These are phyloP conservation scores for Inonotus hispidus DNA, from an alignment of 1,284 basidiomycete species.

Conservation along the genomic window DNA sequence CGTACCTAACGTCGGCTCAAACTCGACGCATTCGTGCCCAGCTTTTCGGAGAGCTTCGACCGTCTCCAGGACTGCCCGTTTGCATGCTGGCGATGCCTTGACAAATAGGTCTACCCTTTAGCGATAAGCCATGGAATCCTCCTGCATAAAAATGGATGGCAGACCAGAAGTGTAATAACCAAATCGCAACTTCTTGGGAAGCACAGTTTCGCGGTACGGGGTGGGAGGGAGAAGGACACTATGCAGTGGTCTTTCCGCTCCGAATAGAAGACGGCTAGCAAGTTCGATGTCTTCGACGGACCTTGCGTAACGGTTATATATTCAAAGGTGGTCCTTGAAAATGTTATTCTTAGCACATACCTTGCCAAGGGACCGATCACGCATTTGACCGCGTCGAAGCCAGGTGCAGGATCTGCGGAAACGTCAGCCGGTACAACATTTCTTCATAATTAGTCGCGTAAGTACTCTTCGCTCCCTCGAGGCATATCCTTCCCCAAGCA, in stretches of 20 bases:
- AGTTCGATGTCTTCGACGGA: slow-evolving; percentile 65
- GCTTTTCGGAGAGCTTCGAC: slow-evolving; percentile 58
- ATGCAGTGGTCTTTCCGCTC: slow-evolving; percentile 37
- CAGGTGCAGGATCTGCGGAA: slow-evolving; percentile 43
- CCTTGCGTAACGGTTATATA: slow-evolving; percentile 27
- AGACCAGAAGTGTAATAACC: slow-evolving; percentile 66
- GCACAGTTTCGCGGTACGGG: slow-evolving; percentile 50
- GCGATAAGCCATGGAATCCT: neutral
- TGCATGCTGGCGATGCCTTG: slow-evolving; percentile 74
- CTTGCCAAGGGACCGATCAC: slow-evolving; percentile 74
- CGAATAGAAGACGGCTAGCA: slow-evolving; percentile 50
- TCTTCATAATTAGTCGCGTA: neutral
- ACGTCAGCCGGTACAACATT: neutral
- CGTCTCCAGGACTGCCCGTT: slow-evolving; percentile 75
- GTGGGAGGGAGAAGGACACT: slow-evolving; percentile 44
- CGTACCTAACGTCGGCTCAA: slow-evolving; percentile 47
- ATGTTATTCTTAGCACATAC: slow-evolving; percentile 28
- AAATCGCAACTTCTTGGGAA: slow-evolving; percentile 57
- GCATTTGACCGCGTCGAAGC: slow-evolving; percentile 60
- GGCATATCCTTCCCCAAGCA: slow-evolving; percentile 45
- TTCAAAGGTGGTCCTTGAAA: neutral
- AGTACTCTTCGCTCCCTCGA: slow-evolving; percentile 43
- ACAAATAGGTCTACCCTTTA: slow-evolving; percentile 49
- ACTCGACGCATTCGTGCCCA: slow-evolving; percentile 77
- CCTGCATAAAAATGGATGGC: neutral